Evolutionary conservation across 2,329 filamentous ascomycete genomes (phyloP).

Genomic region (Colletotrichum cereale): DNA sequence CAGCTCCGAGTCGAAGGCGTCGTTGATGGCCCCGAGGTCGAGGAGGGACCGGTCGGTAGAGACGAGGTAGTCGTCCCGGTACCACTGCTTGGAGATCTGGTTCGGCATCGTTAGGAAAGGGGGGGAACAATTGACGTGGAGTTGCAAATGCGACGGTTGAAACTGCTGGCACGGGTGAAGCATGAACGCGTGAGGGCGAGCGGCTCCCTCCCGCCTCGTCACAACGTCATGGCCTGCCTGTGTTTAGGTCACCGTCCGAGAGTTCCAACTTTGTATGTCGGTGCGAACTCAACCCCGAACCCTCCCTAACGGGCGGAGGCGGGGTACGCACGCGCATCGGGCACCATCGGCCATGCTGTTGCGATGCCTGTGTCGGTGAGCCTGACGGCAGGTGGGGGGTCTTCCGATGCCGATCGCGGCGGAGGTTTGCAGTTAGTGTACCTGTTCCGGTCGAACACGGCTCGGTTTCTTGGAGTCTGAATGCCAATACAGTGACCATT

Average conservation of each 20-base stretch:
- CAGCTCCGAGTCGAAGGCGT: slow-evolving; percentile 66
- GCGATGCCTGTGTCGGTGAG: slow-evolving; percentile 13
- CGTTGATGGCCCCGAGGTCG: slow-evolving; percentile 66
- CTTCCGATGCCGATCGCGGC: slow-evolving; percentile 7
- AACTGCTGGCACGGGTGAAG: slow-evolving; percentile 2
- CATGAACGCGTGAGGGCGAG: slow-evolving; percentile 5
- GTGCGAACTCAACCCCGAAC: background rate
- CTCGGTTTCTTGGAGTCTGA: background rate
- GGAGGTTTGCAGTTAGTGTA: background rate
- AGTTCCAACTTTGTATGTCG: background rate
- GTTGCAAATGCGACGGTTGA: slow-evolving; percentile 28
- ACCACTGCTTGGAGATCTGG: slow-evolving; percentile 57
- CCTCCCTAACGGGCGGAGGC: background rate
- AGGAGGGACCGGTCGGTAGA: slow-evolving; percentile 71
- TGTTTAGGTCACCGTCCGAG: background rate
- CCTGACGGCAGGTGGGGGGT: background rate
- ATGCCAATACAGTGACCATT: background rate
- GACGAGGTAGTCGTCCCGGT: slow-evolving; percentile 67
- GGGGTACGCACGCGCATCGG: too few relatives aligned
- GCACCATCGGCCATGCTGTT: background rate
- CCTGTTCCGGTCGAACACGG: background rate
- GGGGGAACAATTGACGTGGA: background rate
- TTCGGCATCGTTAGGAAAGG: slow-evolving; percentile 18
- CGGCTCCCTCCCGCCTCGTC: background rate
- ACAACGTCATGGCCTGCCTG: slow-evolving; percentile 16